Percentiles rank a stretch among this genome's conserved stretches.
Evolutionary conservation across 805 yeast genomes (phyloP).

Genomic region (Pichia sporocuriosa): DNA sequence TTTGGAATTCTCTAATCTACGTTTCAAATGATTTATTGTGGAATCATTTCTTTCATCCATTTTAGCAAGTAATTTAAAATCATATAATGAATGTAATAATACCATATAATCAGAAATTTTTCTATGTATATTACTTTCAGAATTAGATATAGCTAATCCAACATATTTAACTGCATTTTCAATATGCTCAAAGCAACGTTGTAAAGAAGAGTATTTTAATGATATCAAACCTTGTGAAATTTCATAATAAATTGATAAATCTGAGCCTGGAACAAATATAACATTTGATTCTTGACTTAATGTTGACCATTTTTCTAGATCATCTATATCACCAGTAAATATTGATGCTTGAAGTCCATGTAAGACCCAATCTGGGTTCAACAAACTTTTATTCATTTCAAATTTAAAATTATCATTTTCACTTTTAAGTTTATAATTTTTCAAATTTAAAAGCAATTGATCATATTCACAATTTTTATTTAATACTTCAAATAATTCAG

Average conservation of each 20-base stretch:
- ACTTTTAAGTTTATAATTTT: slow-evolving; percentile 23
- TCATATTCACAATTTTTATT: slow-evolving; percentile 73
- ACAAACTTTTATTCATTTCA: neutral
- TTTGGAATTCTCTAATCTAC: slow-evolving; percentile 21
- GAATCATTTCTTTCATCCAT: slow-evolving; percentile 14
- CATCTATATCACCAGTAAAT: slow-evolving; percentile 47
- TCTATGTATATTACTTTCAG: slow-evolving; percentile 44
- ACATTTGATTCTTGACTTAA: slow-evolving; percentile 36
- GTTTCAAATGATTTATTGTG: slow-evolving; percentile 15
- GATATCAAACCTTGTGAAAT: slow-evolving; percentile 56
- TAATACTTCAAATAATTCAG: slow-evolving; percentile 62
- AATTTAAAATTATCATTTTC: slow-evolving; percentile 14
- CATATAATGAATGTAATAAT: slow-evolving; percentile 55
- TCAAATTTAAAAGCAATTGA: slow-evolving; percentile 48
- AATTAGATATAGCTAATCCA: slow-evolving; percentile 51
- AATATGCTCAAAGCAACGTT: slow-evolving; percentile 34
- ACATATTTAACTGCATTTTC: slow-evolving; percentile 48
- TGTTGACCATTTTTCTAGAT: slow-evolving; percentile 52
- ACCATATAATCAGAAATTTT: slow-evolving; percentile 43
- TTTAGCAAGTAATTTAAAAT: slow-evolving; percentile 38
- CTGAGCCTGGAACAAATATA: slow-evolving; percentile 40
- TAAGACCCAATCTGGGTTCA: slow-evolving; percentile 46
- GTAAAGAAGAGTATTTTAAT: slow-evolving; percentile 31
- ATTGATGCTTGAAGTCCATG: slow-evolving; percentile 75
- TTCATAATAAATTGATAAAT: slow-evolving; percentile 50